phyloP scores from a whole-genome alignment of 768 basidiomycete genomes.

The Suillus spraguei region DNA sequence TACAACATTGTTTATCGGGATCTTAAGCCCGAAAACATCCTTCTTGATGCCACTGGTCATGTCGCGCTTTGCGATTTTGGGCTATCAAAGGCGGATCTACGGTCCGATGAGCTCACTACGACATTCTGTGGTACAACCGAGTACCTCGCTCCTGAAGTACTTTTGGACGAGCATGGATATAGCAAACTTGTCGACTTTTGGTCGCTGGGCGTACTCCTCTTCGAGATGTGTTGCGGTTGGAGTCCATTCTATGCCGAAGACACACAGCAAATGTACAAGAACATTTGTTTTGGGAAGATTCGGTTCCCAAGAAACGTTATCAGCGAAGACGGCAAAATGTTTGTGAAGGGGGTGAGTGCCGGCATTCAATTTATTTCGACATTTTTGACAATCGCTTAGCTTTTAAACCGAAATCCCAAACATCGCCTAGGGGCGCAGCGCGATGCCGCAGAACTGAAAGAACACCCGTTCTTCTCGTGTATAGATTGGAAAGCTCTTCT shows the following conservation, averaged over 20 bases:
- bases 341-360: conserved; percentile 91
- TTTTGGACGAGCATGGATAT: conserved; percentile 97
- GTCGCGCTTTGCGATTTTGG: conserved; percentile 99
- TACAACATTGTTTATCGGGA: conserved; percentile 97
- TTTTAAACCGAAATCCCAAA: conserved; percentile 97
- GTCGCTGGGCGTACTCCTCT: conserved; percentile 93
- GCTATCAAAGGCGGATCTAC: conserved; percentile 93
- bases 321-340: conserved; percentile 97
- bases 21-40: conserved; percentile 97
- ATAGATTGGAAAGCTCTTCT: conserved; percentile 93
- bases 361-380: conserved; percentile 15
- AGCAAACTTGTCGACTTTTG: conserved; percentile 99
- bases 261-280: conserved; percentile 99
- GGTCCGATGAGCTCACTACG: conserved; percentile 94
- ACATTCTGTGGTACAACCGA: conserved; percentile 99
- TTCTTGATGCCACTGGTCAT: conserved; percentile 97
- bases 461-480: conserved; percentile 88
- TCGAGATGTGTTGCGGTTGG: conserved; percentile 99
- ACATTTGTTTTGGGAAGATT: conserved; percentile 98
- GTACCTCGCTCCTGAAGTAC: conserved; percentile 98
- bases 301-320: conserved; percentile 97
- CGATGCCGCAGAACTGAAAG: conserved; percentile 93
- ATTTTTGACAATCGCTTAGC: conserved; percentile 45
- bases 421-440: conserved; percentile 91
- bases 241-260: conserved; percentile 99